Percentiles rank a stretch among this genome's conserved stretches.
Conservation (phyloP, 176 grass and related monocot species). For the Guadua angustifolia region DNA sequence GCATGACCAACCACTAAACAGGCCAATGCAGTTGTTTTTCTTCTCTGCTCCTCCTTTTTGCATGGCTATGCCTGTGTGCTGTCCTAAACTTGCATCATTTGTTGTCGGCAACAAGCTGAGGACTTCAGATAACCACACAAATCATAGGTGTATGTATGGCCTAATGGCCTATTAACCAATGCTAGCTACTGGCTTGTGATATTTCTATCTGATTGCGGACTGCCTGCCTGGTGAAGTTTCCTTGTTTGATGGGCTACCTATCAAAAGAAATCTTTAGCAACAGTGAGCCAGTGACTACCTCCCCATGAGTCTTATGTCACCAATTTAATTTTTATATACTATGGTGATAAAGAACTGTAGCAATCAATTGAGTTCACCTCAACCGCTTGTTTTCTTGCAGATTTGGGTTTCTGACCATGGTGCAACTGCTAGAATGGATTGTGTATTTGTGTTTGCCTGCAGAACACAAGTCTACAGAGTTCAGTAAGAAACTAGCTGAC, state of each 20-base stretch:
- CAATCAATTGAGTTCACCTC: constrained; percentile 35
- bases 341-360: constrained; percentile 31
- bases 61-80: constrained; percentile 38
- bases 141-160: constrained; percentile 14
- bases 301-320: constrained; percentile 45
- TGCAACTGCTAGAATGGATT: constrained; percentile 31
- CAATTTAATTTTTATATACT: neutral
- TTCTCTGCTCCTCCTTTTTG: constrained; percentile 48
- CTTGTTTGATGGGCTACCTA: constrained; percentile 54
- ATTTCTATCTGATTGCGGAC: constrained; percentile 25
- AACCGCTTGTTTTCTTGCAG: constrained; percentile 42
- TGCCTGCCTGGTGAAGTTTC: constrained; percentile 48
- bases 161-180: constrained; percentile 32
- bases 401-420: constrained; percentile 39
- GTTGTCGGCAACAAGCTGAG: constrained; percentile 49
- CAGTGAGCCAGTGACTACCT: constrained; percentile 6
- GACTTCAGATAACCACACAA: constrained; percentile 22
- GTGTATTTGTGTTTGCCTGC: constrained; percentile 20
- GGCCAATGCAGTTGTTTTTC: constrained; percentile 40
- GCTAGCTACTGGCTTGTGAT: constrained; percentile 28
- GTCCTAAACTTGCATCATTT: constrained; percentile 57
- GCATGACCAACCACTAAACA: constrained; percentile 41
- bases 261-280: constrained; percentile 51
- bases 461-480: constrained; percentile 14
- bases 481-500: neutral